A percentile compares a stretch with the other conserved stretches of the same genome.
These are phyloP conservation scores for Austroboletus novae-zelandiae DNA, from an alignment of 1,284 basidiomycete species.

Conservation along the genomic window DNA sequence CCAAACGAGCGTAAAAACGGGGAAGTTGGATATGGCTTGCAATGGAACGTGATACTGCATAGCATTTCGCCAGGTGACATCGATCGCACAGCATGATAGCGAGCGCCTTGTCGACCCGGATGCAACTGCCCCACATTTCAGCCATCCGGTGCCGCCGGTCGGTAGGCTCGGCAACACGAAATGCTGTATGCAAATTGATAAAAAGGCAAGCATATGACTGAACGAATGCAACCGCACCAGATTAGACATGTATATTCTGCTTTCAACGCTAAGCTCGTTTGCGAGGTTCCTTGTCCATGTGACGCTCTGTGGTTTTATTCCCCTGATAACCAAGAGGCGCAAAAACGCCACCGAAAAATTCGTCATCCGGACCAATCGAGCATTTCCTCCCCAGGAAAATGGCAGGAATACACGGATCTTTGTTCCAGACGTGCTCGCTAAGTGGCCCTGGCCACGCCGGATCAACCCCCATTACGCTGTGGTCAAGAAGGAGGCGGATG, in stretches of 20 bases:
- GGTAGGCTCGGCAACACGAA: too few relatives aligned
- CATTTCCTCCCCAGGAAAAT: not conserved
- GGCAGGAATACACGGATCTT: not conserved
- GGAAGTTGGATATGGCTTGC: too few relatives aligned
- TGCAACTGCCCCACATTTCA: too few relatives aligned
- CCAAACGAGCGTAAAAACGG: too few relatives aligned
- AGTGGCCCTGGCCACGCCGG: conserved; percentile 11
- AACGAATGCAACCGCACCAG: not conserved
- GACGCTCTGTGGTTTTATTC: not conserved
- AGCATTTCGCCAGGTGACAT: too few relatives aligned
- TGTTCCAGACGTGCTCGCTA: conserved; percentile 5
- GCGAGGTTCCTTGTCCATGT: not conserved
- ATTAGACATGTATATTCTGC: not conserved
- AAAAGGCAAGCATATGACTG: not conserved
- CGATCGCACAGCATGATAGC: too few relatives aligned
- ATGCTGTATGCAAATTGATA: not conserved
- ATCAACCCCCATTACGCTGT: conserved; percentile 5
- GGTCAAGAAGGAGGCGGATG: conserved; percentile 1
- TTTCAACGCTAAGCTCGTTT: conserved; percentile 1
- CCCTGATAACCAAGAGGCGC: not conserved
- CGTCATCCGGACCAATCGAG: not conserved
- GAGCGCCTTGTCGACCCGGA: too few relatives aligned
- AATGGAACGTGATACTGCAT: too few relatives aligned
- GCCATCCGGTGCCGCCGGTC: too few relatives aligned
- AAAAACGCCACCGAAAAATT: not conserved